phyloP scores from a whole-genome alignment of 768 basidiomycete genomes.

The Termitomyces sp. region DNA sequence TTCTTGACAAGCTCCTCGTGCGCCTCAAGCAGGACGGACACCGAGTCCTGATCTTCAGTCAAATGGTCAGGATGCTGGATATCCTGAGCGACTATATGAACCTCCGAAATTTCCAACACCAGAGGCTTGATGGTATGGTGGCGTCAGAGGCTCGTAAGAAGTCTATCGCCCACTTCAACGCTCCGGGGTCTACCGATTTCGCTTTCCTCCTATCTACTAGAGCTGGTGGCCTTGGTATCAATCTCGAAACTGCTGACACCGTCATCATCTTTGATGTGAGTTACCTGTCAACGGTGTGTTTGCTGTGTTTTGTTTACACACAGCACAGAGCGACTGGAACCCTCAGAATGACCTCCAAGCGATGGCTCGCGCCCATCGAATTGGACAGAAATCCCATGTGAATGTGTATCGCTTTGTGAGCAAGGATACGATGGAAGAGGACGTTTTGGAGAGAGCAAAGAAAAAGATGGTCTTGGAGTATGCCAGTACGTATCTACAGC shows the following conservation, averaged over 20 bases:
- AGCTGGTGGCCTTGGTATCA: constrained; percentile 97
- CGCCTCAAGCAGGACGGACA: constrained; percentile 90
- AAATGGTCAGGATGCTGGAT: constrained; percentile 99
- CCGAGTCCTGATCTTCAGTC: constrained; percentile 97
- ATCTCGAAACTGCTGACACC: constrained; percentile 97
- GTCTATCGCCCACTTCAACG: constrained; percentile 96
- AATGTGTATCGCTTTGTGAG: constrained; percentile 98
- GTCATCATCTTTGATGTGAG: constrained; percentile 98
- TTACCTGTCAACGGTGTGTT: not conserved
- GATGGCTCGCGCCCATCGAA: constrained; percentile 98
- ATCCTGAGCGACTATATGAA: constrained; percentile 97
- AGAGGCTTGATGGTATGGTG: constrained; percentile 94
- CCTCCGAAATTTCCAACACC: constrained; percentile 86
- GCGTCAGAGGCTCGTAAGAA: constrained; percentile 91
- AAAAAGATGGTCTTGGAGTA: constrained; percentile 99
- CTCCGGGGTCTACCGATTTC: constrained; percentile 90
- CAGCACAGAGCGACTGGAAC: constrained; percentile 88
- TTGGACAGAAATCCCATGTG: constrained; percentile 98
- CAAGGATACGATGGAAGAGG: constrained; percentile 99
- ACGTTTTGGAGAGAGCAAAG: constrained; percentile 95
- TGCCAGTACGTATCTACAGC: constrained; percentile 71
- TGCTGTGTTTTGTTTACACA: constrained; percentile 10
- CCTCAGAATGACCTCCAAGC: constrained; percentile 98
- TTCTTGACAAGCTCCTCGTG: constrained; percentile 94
- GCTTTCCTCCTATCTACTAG: constrained; percentile 95